A percentile compares a stretch with the other conserved stretches of the same genome.
Conservation (phyloP, 192 early-diverging fungal genomes). For the Backusella tarrabulga region DNA sequence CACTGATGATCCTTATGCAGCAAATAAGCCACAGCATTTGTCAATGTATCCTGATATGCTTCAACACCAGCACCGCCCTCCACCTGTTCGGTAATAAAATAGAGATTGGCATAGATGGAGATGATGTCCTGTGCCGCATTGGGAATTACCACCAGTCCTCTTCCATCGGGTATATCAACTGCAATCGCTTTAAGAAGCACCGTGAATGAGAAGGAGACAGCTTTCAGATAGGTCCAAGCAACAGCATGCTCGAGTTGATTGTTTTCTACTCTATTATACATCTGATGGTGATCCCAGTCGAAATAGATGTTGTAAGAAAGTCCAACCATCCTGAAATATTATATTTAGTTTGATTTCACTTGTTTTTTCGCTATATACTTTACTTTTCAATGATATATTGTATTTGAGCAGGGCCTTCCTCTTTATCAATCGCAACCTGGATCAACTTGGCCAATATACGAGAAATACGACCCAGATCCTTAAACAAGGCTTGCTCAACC, state of each 20-base stretch:
- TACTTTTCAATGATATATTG: slow-evolving; percentile 13
- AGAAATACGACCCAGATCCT: slow-evolving; percentile 35
- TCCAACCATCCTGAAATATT: too few relatives aligned
- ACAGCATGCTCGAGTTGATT: slow-evolving; percentile 7
- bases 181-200: slow-evolving; percentile 44
- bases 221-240: slow-evolving; percentile 50
- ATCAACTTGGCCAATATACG: slow-evolving; percentile 26
- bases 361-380: background rate
- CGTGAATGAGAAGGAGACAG: slow-evolving; percentile 47
- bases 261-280: background rate
- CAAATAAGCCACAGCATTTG: slow-evolving; percentile 41
- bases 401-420: background rate
- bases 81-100: slow-evolving; percentile 47
- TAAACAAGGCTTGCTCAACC: slow-evolving; percentile 16
- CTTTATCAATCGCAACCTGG: slow-evolving; percentile 8
- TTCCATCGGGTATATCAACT: slow-evolving; percentile 25
- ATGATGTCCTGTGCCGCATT: slow-evolving; percentile 33
- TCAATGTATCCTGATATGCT: slow-evolving; percentile 49
- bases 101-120: slow-evolving; percentile 46
- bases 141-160: slow-evolving; percentile 9
- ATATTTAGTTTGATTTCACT: background rate
- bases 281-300: slow-evolving; percentile 25
- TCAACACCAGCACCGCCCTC: slow-evolving; percentile 42
- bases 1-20: slow-evolving; percentile 23
- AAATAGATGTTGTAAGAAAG: slow-evolving; percentile 20